These are phyloP conservation scores for Dovyalis caffra DNA, from an alignment of 345 rosid genomes.

Conservation along the genomic window DNA sequence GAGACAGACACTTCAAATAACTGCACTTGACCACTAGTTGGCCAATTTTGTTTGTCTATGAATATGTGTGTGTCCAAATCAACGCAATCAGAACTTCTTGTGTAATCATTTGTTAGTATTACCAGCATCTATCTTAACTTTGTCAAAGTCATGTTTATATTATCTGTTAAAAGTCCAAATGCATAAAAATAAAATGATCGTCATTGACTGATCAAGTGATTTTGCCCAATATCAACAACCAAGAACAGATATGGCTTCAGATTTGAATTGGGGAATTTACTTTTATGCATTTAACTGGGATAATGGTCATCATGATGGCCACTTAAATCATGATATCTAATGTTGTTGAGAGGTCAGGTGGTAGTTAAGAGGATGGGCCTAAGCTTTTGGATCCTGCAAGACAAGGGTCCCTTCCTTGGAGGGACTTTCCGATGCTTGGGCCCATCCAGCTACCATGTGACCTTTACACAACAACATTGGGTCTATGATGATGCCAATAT, in stretches of 20 bases:
- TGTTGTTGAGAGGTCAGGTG: background rate
- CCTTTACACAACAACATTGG: background rate
- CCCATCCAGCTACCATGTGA: background rate
- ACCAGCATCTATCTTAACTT: background rate
- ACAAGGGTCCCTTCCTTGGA: background rate
- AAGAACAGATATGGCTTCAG: background rate
- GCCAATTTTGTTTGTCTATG: background rate
- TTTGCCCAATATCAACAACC: background rate
- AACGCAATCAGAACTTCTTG: background rate
- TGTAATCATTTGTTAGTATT: background rate
- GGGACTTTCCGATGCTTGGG: background rate
- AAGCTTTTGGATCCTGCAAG: background rate
- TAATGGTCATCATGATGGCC: background rate
- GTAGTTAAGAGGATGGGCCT: background rate
- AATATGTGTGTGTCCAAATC: background rate
- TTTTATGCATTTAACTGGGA: background rate
- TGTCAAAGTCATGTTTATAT: background rate
- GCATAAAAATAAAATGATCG: background rate
- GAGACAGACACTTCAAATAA: background rate
- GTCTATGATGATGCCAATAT: background rate
- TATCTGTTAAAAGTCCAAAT: background rate
- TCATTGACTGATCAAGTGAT: background rate
- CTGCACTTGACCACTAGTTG: background rate
- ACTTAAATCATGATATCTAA: background rate
- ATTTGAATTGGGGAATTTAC: background rate